Evolutionary conservation across 2,329 filamentous ascomycete species (phyloP).

Genomic region (Cladosporium austrohemisphaericum): DNA sequence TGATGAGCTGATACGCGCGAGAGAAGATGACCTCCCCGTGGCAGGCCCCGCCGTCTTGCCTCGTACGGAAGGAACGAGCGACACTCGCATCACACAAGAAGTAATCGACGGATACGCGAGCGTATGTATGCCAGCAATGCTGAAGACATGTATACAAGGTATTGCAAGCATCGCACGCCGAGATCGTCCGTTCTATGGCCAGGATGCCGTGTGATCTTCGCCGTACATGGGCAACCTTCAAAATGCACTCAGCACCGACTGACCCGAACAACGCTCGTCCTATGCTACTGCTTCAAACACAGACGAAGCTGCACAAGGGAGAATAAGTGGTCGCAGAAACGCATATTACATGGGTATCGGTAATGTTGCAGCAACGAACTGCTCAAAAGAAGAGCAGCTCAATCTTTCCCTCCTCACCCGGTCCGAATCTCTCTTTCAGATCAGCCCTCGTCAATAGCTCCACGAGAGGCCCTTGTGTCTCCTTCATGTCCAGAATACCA

Average conservation of each 20-base stretch:
- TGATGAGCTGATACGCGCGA: background rate
- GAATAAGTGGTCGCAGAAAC: background rate
- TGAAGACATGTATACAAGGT: background rate
- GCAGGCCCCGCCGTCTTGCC: conserved; percentile 1
- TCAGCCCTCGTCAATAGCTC: conserved; percentile 67
- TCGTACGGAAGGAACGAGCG: conserved; percentile 3
- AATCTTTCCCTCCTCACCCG: conserved; percentile 47
- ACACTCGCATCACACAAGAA: background rate
- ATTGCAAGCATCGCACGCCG: too few species aligned
- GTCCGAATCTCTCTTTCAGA: conserved; percentile 65
- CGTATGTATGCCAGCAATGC: background rate
- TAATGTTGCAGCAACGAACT: background rate
- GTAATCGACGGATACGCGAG: background rate
- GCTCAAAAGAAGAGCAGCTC: conserved; percentile 56
- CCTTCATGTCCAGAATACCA: conserved; percentile 91
- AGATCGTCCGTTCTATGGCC: too few species aligned
- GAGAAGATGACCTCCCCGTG: background rate
- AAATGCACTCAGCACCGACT: too few species aligned
- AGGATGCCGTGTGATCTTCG: too few species aligned
- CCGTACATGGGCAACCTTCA: too few species aligned
- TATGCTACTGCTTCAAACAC: too few species aligned
- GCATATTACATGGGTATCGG: conserved; percentile 8
- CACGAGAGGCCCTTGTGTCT: conserved; percentile 77
- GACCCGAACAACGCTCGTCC: background rate
- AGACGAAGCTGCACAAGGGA: background rate